Percentiles rank a stretch among this genome's conserved stretches.
Evolutionary conservation across 2,329 filamentous ascomycete genomes (phyloP).

Genomic region (Alternaria atra): DNA sequence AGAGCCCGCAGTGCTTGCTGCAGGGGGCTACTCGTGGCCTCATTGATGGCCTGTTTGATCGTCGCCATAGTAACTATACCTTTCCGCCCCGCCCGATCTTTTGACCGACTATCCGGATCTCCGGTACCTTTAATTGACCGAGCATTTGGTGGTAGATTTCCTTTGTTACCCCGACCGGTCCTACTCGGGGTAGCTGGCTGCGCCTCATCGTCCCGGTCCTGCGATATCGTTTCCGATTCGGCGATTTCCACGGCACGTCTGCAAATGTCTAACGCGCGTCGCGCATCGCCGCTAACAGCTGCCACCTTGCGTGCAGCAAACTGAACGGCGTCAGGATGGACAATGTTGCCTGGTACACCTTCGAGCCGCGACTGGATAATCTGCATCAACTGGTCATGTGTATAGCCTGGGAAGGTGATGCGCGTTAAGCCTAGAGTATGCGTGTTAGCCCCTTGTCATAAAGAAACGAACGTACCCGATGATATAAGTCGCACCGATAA

Average conservation of each 20-base stretch:
- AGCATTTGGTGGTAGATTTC: constrained; percentile 26
- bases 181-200: constrained; percentile 71
- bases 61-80: constrained; percentile 86
- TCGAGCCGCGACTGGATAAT: constrained; percentile 95
- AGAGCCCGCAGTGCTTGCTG: constrained; percentile 87
- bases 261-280: constrained; percentile 93
- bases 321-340: constrained; percentile 91
- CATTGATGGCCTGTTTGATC: constrained; percentile 92
- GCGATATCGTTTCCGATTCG: constrained; percentile 70
- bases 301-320: constrained; percentile 97
- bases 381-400: constrained; percentile 94
- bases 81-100: constrained; percentile 46
- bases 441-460: constrained; percentile 41
- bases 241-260: constrained; percentile 93
- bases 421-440: constrained; percentile 73
- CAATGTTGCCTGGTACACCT: constrained; percentile 86
- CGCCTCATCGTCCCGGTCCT: constrained; percentile 44
- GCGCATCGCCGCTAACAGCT: constrained; percentile 92
- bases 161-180: constrained; percentile 52
- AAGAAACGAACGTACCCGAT: constrained; percentile 27
- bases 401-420: constrained; percentile 97
- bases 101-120: constrained; percentile 30
- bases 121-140: constrained; percentile 32
- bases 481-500: constrained; percentile 26
- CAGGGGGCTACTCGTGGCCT: constrained; percentile 90